A percentile compares a stretch with the other conserved stretches of the same genome.
These are phyloP conservation scores for Cercospora canescens DNA, from an alignment of 2,329 filamentous ascomycete species.

Conservation along the genomic window DNA sequence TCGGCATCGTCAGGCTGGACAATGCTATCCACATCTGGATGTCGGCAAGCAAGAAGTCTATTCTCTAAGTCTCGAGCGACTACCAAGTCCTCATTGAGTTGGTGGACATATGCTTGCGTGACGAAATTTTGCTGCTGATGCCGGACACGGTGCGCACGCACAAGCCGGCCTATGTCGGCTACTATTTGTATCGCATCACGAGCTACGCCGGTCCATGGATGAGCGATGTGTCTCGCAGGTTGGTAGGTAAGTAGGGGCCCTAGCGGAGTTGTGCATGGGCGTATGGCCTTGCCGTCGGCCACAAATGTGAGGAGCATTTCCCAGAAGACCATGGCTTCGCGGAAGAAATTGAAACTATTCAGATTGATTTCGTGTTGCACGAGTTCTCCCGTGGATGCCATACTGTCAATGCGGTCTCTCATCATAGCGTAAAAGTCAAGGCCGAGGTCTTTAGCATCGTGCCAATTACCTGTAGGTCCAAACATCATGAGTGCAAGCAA, in stretches of 20 bases:
- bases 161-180: conserved; percentile 46
- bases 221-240: conserved; percentile 16
- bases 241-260: conserved; percentile 36
- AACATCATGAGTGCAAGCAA: conserved; percentile 60
- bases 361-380: conserved; percentile 22
- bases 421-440: conserved; percentile 45
- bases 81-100: conserved; percentile 24
- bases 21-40: conserved; percentile 50
- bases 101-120: conserved; percentile 24
- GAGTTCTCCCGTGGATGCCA: conserved; percentile 11
- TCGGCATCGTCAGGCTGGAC: conserved; percentile 54
- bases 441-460: conserved; percentile 57
- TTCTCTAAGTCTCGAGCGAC: conserved; percentile 48
- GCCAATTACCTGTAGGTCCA: conserved; percentile 62
- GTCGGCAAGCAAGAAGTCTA: conserved; percentile 49
- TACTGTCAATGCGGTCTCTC: conserved; percentile 24
- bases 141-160: conserved; percentile 22
- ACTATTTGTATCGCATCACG: conserved; percentile 48
- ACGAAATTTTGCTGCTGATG: conserved; percentile 24
- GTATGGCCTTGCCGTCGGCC: conserved; percentile 53
- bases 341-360: conserved; percentile 51
- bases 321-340: conserved; percentile 60
- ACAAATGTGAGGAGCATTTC: conserved; percentile 46
- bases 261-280: conserved; percentile 36
- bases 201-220: conserved; percentile 51